Base-by-base conservation (phyloP, 768 basidiomycete species). In the Mrakia gelida region DNA sequence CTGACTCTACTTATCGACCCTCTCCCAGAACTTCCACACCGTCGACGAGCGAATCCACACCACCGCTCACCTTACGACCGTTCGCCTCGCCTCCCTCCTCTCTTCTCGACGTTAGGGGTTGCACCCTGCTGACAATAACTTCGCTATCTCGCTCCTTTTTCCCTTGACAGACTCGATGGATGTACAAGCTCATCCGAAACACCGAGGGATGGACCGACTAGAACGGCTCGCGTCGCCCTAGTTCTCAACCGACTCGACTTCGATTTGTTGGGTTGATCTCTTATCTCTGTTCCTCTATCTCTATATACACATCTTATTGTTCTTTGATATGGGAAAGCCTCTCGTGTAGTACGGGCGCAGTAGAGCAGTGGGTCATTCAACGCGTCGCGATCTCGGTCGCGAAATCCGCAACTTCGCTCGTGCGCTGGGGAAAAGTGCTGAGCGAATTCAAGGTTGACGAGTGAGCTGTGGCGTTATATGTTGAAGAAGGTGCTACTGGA, bases 161-260 rank as follows among this genome's bases (percentile, higher is more conserved):
- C n/a, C n/a, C n/a, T n/a, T n/a, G n/a, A n/a, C 43, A 63, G 74
- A 54, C 75, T 23, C 15, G 38, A 28, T 76, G 65, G 65, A 85
- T 82, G 81, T 84, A 85, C 80, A 82, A 84, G 80, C 82, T 85
- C 15, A 59, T 85, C 41, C 79, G 76, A 21, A 86, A 86, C 81
- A 78, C 83, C 18, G 79, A 83, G 61, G 84, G 82, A 2, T 95
- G 86, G 75, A 59, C 23, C 26, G 23, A 43, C 18, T 34, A 34
- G 34, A 45, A 45, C 5, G 7, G 15, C 15, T 45, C 45, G 15
- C 45, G 34, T 34, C 23, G 1, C 3, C 16, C 28, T 28, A 1
- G 0, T 1, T 28, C 32, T 18, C 30, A n/a, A 62, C 11, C 21
- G 10, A 62, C 8, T 45, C 15, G 11, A 10, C 21, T n/a, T 34